Evolutionary conservation across 2,329 filamentous ascomycete species (phyloP).

Genomic region (Colletotrichum tropicicola): DNA sequence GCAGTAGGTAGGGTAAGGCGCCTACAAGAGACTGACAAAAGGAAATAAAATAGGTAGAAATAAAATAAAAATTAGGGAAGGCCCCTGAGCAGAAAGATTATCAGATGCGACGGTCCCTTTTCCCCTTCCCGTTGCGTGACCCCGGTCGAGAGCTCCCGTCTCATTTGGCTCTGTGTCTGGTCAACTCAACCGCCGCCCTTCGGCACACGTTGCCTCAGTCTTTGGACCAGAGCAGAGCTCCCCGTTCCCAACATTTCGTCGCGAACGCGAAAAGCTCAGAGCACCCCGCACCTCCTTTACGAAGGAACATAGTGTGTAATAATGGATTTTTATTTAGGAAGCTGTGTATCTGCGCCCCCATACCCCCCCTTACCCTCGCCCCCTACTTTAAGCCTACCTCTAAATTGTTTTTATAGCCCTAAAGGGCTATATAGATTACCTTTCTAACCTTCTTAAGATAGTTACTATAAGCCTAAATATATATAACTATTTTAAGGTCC

Average conservation of each 20-base stretch:
- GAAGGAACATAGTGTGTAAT: too few species aligned
- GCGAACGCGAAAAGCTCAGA: slow-evolving; percentile 26
- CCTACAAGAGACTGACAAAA: background rate
- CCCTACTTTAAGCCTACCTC: too few species aligned
- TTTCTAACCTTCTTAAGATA: too few species aligned
- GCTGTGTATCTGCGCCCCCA: too few species aligned
- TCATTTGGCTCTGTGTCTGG: background rate
- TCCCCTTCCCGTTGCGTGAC: slow-evolving; percentile 4
- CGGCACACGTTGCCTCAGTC: slow-evolving; percentile 19
- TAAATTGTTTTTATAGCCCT: too few species aligned
- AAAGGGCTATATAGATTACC: too few species aligned
- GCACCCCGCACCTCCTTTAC: too few species aligned
- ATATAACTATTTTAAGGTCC: too few species aligned
- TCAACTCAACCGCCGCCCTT: background rate
- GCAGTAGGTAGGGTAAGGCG: background rate
- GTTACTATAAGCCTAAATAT: too few species aligned
- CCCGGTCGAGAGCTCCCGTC: background rate
- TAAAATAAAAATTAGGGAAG: background rate
- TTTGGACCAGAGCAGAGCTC: background rate
- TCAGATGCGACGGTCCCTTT: slow-evolving; percentile 2
- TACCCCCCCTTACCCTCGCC: too few species aligned
- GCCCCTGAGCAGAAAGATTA: background rate
- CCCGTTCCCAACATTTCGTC: slow-evolving; percentile 28
- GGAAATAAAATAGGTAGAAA: background rate
- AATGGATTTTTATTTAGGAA: too few species aligned